A percentile compares a stretch with the other conserved stretches of the same genome.
Conservation (phyloP, 108 stramenopile genomes). For the Nannochloropsis gaditana region DNA sequence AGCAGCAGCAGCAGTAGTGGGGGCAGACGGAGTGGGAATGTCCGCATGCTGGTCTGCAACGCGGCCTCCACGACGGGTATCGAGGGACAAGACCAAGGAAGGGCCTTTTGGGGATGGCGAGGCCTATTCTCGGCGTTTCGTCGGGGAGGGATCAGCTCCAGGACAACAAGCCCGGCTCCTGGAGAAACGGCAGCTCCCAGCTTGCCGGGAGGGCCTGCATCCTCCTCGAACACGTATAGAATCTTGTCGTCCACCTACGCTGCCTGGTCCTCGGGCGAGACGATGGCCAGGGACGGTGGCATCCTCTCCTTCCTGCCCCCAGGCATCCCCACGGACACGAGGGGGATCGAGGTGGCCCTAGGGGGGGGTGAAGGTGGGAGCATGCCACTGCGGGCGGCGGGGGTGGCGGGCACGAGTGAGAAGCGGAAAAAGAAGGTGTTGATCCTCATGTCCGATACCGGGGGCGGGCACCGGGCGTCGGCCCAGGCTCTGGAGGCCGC, state of each 20-base stretch:
- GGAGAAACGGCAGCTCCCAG: background rate
- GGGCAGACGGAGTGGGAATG: background rate
- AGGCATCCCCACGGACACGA: background rate
- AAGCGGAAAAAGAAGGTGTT: conserved; percentile 59
- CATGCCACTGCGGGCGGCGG: background rate
- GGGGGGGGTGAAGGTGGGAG: background rate
- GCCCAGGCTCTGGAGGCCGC: conserved; percentile 84
- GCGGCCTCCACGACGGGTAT: background rate
- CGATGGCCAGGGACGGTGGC: background rate
- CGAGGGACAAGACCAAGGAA: background rate
- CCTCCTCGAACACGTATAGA: background rate
- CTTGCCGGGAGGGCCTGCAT: too few relatives aligned
- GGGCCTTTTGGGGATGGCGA: background rate
- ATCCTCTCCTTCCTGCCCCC: conserved; percentile 12
- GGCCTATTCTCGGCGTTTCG: background rate
- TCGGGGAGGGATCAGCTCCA: background rate
- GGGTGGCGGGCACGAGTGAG: background rate
- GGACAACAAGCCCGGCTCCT: background rate
- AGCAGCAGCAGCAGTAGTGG: background rate
- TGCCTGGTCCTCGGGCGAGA: background rate
- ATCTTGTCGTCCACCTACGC: background rate
- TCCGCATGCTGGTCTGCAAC: background rate
- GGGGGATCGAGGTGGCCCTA: background rate
- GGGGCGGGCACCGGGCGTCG: conserved; percentile 95
- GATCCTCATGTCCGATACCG: conserved; percentile 88